Percentiles rank a stretch among this genome's conserved stretches.
phyloP scores from a whole-genome alignment of 306 rosid species.

The Begonia peltatifolia region DNA sequence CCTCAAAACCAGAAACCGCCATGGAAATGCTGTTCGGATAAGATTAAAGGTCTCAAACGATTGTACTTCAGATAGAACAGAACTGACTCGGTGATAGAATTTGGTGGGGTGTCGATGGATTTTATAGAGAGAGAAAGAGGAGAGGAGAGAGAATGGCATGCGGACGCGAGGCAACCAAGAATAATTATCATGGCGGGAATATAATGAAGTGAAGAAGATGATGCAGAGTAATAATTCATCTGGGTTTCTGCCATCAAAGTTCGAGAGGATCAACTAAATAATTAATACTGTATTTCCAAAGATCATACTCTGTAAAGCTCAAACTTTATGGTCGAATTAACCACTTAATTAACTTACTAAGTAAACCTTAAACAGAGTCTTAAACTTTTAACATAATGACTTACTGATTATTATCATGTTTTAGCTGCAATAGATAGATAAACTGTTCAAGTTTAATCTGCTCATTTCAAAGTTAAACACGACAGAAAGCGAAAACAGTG shows the following conservation, averaged over 20 bases:
- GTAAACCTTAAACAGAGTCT: too few species aligned
- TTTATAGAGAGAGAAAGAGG: constrained; percentile 39
- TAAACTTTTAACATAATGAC: too few species aligned
- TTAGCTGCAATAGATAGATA: too few species aligned
- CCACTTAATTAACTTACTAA: too few species aligned
- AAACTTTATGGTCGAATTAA: too few species aligned
- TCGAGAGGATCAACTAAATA: neutral
- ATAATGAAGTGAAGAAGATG: constrained; percentile 72
- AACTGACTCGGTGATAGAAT: neutral
- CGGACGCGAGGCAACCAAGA: constrained; percentile 85
- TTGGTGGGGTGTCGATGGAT: constrained; percentile 12
- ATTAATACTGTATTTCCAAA: too few species aligned
- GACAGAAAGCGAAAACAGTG: too few species aligned
- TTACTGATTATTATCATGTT: too few species aligned
- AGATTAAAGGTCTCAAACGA: neutral
- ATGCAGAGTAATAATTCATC: constrained; percentile 8
- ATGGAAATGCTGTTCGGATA: neutral
- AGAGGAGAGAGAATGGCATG: constrained; percentile 33
- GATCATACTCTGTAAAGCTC: too few species aligned
- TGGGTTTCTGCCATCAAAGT: constrained; percentile 1
- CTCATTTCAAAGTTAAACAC: too few species aligned
- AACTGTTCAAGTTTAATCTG: too few species aligned
- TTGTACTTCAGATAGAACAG: too few species aligned
- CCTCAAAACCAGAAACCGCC: constrained; percentile 14
- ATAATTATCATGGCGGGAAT: constrained; percentile 58